Percentiles rank a stretch among this genome's conserved stretches.
These are phyloP conservation scores for Caryocar brasiliense DNA, from an alignment of 441 rosid genomes.

Conservation along the genomic window DNA sequence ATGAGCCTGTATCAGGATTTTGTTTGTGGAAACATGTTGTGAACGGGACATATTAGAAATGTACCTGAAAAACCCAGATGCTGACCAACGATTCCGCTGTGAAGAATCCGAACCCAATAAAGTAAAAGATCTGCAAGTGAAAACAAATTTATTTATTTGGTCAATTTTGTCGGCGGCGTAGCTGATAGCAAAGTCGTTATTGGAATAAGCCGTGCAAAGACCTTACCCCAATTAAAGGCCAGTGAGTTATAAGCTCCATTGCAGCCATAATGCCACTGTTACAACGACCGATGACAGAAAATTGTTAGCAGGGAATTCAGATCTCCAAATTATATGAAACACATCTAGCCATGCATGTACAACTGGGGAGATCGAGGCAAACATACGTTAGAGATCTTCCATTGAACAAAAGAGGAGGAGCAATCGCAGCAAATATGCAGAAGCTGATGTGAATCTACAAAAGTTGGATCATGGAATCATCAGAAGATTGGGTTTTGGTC, in stretches of 20 bases:
- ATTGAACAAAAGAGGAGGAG: conserved; percentile 85
- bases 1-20: no score
- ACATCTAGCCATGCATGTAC: no score
- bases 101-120: conserved; percentile 77
- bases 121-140: conserved; percentile 66
- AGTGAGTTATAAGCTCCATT: conserved; percentile 55
- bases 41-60: not conserved
- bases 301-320: no score
- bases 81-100: conserved; percentile 76
- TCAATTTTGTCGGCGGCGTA: no score
- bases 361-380: not conserved
- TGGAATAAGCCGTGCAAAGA: no score
- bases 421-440: conserved; percentile 88
- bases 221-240: conserved; percentile 72
- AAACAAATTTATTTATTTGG: not conserved
- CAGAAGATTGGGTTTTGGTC: no score
- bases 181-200: no score
- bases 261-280: conserved; percentile 88
- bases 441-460: conserved; percentile 73
- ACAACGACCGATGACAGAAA: not conserved
- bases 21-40: no score
- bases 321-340: no score
- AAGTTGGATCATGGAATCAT: no score
- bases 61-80: conserved; percentile 93
- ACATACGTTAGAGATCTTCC: conserved; percentile 93